Conservation (phyloP, 1,284 basidiomycete species). For the Rhodotorula sp. region DNA sequence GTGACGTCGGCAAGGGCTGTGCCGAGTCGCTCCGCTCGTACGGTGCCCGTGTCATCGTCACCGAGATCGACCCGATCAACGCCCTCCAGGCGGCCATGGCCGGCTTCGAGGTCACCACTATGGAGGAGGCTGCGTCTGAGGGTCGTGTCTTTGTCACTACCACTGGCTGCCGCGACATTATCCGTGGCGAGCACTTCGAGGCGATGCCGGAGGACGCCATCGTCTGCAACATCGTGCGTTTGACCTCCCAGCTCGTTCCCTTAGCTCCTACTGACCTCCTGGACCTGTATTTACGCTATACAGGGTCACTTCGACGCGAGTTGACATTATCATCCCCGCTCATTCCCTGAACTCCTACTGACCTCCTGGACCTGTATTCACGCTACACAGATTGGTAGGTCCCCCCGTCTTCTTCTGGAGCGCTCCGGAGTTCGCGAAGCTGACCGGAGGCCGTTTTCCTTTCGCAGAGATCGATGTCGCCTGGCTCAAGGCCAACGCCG, state of each 20-base stretch:
- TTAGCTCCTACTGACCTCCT: constrained; percentile 43
- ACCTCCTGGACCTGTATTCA: neutral
- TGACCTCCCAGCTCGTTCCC: neutral
- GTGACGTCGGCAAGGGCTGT: constrained; percentile 99
- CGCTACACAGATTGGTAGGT: neutral
- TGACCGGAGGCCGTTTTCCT: neutral
- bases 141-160: constrained; percentile 97
- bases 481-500: constrained; percentile 95
- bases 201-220: constrained; percentile 98
- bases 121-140: constrained; percentile 91
- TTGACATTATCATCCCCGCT: too few species aligned
- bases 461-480: constrained; percentile 83
- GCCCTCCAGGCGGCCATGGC: constrained; percentile 99
- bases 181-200: constrained; percentile 86
- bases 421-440: too few species aligned
- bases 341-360: neutral
- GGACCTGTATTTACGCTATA: constrained; percentile 43
- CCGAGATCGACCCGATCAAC: constrained; percentile 99
- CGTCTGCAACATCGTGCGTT: constrained; percentile 77
- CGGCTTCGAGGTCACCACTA: constrained; percentile 96
- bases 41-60: constrained; percentile 92
- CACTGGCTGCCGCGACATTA: constrained; percentile 98
- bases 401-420: too few species aligned
- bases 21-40: constrained; percentile 96
- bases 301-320: neutral